Percentiles rank a stretch among this genome's conserved stretches.
Evolutionary conservation across 2,329 filamentous ascomycete genomes (phyloP).

Genomic region (Colletotrichum abscissum): DNA sequence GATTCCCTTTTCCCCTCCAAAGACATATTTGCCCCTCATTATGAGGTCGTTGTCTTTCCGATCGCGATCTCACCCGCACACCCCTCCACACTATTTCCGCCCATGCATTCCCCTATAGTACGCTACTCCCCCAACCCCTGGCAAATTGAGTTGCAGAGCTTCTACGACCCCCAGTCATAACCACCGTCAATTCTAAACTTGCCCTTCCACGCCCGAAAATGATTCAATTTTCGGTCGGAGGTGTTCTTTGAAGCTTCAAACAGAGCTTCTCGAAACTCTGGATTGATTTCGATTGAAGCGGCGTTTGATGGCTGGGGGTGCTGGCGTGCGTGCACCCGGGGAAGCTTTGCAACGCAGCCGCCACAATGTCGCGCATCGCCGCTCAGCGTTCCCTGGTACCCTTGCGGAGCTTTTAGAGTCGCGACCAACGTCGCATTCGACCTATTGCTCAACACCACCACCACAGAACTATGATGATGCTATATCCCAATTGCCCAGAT

Average conservation of each 20-base stretch:
- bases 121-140: background rate
- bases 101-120: background rate
- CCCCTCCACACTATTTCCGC: background rate
- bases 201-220: conserved; percentile 22
- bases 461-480: background rate
- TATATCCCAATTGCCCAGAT: background rate
- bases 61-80: background rate
- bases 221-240: conserved; percentile 9
- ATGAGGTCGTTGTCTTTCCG: background rate
- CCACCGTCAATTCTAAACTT: conserved; percentile 20
- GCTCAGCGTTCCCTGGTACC: background rate
- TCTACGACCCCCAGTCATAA: conserved; percentile 18
- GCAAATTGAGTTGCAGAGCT: conserved; percentile 26
- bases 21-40: conserved; percentile 35
- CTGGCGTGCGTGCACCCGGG: background rate
- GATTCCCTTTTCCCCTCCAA: conserved; percentile 15
- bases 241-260: background rate
- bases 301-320: background rate
- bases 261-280: conserved; percentile 35
- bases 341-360: conserved; percentile 22
- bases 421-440: background rate
- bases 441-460: background rate
- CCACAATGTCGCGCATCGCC: conserved; percentile 4
- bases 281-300: conserved; percentile 32
- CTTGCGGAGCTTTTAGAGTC: background rate